Conservation (phyloP, 352 stramenopile species). For the Pythium chondricola region DNA sequence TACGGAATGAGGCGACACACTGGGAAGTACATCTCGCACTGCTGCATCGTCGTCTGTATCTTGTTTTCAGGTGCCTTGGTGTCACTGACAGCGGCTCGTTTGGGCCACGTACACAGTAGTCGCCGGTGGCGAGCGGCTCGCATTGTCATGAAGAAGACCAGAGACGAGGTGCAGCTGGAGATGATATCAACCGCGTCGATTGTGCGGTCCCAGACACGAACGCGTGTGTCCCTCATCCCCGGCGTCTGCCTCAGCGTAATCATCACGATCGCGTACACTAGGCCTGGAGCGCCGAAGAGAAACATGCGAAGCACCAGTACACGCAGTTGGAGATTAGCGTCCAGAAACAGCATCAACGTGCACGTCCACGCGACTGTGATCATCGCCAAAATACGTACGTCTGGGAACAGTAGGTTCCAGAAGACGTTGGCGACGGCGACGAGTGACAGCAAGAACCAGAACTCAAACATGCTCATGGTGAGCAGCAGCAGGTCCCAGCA, state of each 20-base stretch:
- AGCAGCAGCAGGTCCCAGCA: neutral
- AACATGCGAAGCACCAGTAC: slow-evolving; percentile 7
- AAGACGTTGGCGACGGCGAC: neutral
- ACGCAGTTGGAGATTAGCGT: slow-evolving; percentile 13
- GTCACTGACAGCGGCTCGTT: neutral
- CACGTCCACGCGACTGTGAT: neutral
- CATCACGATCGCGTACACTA: neutral
- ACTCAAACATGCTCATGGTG: neutral
- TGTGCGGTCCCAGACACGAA: neutral
- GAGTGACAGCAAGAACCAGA: neutral
- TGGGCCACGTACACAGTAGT: neutral
- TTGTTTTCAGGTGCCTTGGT: no score
- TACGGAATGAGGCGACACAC: slow-evolving; percentile 8
- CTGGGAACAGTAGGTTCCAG: neutral
- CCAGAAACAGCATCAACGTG: slow-evolving; percentile 9
- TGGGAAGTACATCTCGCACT: slow-evolving; percentile 11
- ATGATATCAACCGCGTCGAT: slow-evolving; percentile 4
- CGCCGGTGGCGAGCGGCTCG: slow-evolving; percentile 3
- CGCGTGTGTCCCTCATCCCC: neutral
- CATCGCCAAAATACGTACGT: slow-evolving; percentile 1
- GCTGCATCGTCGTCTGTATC: no score
- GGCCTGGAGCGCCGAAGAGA: neutral
- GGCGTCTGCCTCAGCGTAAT: neutral
- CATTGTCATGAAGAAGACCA: slow-evolving; percentile 12
- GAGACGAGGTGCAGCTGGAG: neutral